phyloP scores from a whole-genome alignment of 768 basidiomycete species.

The Boletus rubropictus region DNA sequence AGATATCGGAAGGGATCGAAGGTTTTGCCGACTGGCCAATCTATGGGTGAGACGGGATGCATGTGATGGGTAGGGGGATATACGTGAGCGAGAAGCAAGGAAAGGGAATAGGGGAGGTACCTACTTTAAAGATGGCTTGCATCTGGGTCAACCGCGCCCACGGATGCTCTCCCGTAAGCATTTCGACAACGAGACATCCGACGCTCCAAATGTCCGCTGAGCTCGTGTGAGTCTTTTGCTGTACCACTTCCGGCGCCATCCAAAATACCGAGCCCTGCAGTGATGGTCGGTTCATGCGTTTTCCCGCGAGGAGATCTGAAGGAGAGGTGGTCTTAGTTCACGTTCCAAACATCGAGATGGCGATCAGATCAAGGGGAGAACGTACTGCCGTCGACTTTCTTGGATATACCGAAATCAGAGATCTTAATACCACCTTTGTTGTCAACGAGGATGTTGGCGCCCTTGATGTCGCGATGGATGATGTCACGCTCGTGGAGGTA shows the following conservation, averaged over 20 bases:
- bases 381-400: slow-evolving; percentile 95
- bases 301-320: slow-evolving; percentile 45
- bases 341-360: neutral
- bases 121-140: slow-evolving; percentile 97
- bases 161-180: slow-evolving; percentile 94
- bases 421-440: slow-evolving; percentile 98
- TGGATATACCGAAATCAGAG: slow-evolving; percentile 94
- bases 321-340: neutral
- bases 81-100: neutral
- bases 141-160: slow-evolving; percentile 96
- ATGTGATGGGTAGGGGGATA: neutral
- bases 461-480: slow-evolving; percentile 98
- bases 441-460: slow-evolving; percentile 96
- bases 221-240: slow-evolving; percentile 85
- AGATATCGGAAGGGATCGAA: slow-evolving; percentile 86
- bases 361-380: slow-evolving; percentile 11
- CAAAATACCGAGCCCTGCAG: slow-evolving; percentile 98
- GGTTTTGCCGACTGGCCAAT: slow-evolving; percentile 91
- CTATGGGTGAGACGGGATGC: slow-evolving; percentile 34
- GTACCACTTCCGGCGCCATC: slow-evolving; percentile 99
- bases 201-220: slow-evolving; percentile 98
- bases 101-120: neutral
- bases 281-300: slow-evolving; percentile 82
- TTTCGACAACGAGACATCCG: slow-evolving; percentile 91
- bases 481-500: slow-evolving; percentile 93